A percentile compares a stretch with the other conserved stretches of the same genome.
phyloP scores from a whole-genome alignment of 352 stramenopile species.

The Phytophthora quininea region DNA sequence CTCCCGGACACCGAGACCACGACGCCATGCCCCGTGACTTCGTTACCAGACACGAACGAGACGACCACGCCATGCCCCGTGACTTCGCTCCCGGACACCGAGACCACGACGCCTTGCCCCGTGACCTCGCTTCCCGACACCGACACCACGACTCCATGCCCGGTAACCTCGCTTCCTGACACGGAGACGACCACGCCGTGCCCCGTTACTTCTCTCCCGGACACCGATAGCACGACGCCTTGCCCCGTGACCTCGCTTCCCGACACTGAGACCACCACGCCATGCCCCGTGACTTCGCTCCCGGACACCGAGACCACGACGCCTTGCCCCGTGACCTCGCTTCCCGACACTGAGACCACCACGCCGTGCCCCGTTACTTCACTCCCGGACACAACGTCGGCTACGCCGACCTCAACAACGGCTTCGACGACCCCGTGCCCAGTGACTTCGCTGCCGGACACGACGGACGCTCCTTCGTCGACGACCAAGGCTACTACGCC shows the following conservation, averaged over 20 bases:
- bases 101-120: background rate
- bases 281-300: background rate
- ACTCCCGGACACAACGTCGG: background rate
- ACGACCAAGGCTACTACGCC: background rate
- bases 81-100: background rate
- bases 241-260: background rate
- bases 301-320: background rate
- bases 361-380: background rate
- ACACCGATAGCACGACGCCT: background rate
- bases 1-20: background rate
- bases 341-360: background rate
- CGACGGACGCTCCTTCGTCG: background rate
- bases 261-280: background rate
- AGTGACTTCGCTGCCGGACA: background rate
- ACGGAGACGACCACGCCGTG: background rate
- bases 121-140: background rate
- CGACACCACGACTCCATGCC: background rate
- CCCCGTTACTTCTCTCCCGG: background rate
- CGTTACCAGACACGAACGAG: background rate
- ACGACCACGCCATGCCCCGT: background rate
- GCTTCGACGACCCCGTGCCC: background rate
- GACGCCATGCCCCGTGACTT: background rate
- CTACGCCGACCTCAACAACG: background rate
- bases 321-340: background rate
- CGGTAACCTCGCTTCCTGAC: background rate